Percentiles rank a stretch among this genome's conserved stretches.
phyloP scores from a whole-genome alignment of 305 asterid species.

The Fraxinus platypoda region DNA sequence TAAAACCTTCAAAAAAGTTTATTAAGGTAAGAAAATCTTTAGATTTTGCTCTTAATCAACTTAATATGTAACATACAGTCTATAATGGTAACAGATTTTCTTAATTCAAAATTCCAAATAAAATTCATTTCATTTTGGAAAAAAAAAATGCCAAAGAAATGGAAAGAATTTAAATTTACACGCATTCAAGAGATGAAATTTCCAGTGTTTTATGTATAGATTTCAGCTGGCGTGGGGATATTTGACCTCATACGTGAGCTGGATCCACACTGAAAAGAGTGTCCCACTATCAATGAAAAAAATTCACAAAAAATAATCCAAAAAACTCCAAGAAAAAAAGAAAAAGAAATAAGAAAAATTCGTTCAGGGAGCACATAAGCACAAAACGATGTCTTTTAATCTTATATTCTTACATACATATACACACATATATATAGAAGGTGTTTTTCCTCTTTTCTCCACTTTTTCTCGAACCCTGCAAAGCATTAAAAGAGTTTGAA shows the following conservation, averaged over 20 bases:
- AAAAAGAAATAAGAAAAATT: neutral
- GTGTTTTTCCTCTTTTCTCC: conserved; percentile 10
- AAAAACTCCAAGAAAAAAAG: conserved; percentile 1
- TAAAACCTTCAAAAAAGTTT: neutral
- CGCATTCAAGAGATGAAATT: neutral
- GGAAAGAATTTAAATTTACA: neutral
- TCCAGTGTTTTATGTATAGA: neutral
- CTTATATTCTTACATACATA: conserved; percentile 12
- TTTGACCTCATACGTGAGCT: conserved; percentile 59
- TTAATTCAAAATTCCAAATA: neutral
- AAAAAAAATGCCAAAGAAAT: neutral
- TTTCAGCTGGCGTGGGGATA: conserved; percentile 66
- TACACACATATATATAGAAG: conserved; percentile 23
- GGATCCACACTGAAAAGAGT: conserved; percentile 55
- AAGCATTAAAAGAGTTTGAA: neutral
- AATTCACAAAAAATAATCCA: neutral
- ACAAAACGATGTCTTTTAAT: conserved; percentile 25
- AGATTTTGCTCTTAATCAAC: neutral
- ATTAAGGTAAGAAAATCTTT: neutral
- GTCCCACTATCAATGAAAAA: conserved; percentile 35
- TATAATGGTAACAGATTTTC: neutral
- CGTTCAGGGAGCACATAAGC: conserved; percentile 9
- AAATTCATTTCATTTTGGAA: neutral
- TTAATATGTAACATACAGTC: neutral
- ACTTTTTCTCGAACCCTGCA: conserved; percentile 1